Base-by-base conservation (phyloP, 2,329 filamentous ascomycete species). In the Aspergillus sp. region DNA sequence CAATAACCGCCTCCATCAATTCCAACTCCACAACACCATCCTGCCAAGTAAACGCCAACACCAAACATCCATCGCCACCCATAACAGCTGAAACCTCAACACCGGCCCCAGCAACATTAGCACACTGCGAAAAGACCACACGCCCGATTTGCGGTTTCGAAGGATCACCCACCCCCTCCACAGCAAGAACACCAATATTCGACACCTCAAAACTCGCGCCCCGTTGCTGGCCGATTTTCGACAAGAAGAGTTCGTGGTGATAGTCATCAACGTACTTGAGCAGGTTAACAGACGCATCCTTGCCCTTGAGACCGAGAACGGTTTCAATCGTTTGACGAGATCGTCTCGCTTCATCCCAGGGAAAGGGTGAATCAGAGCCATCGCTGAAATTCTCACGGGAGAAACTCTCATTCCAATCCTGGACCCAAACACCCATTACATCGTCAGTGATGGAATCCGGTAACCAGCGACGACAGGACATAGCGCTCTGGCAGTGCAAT, bases 81-180 rank as follows among this genome's bases (percentile, higher is more conserved):
- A 70, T 72, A 10, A 69, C 59, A 41, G 62, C 61, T 33, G 65
- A 71, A 6, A 72, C 54, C 10, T 57, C 58, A 34, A 75, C 48
- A 4, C 67, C 65, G 27, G 58, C 54, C 0, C 69, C 66, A 3
- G 62, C 57, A 1, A 68, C 64, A 49, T 60, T 66, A 3, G 62
- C 59, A 48, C 66, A 68, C 49, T 76, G 72, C 26, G 70, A 72
- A 43, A 76, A 75, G 4, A 70, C 46, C 52, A 73, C 64, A 4
- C 68, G 61, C 1, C 64, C 65, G 27, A 74, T 60, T 12, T 46
- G 51, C 51, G 62, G 53, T 6, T 46, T 43, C 29, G 48, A 44
- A 5, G 50, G 9, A 10, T 46, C 47, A 11, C 32, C 39, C 6
- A 39, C 29, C 13, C 39, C 33, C 11, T 44, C 43, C 2, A 39